Base-by-base conservation (phyloP, 805 yeast genomes). In the Diddensiella santjacobensis region DNA sequence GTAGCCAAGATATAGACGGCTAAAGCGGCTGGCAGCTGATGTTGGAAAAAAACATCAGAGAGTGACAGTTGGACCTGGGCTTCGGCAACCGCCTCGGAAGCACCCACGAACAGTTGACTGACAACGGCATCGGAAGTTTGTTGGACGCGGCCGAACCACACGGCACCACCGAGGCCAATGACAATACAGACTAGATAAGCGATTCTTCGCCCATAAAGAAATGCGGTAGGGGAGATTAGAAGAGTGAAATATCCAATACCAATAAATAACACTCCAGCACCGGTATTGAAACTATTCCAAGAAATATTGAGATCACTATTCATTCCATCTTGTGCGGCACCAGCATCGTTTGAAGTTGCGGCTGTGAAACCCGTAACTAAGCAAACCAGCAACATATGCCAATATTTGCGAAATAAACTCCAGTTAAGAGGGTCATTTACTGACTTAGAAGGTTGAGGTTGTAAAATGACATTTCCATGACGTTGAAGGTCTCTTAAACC, bases 71-170 rank as follows among this genome's bases (percentile, higher is more conserved):
- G 69, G 75, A 89, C 51, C 63, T 88, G 83, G 3, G 88, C 80
- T 63, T 86, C 95, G 23, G 84, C 86, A 62, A 87, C 83, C 11
- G 86, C 76, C 63, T 84, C 91, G 15, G 83, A 74, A 15, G 84
- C 81, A n/a, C 93, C 93, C 18, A 83, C 87, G 63, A 85, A 84
- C 39, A 84, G 65, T 64, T 84, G 91, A 0, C 87, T 81, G 87
- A 87, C 81, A 39, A 84, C 76, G 0, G 87, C 78, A 61, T 83
- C 91, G 4, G 73, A 52, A 0, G 84, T 76, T 3, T 58, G 62
- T 41, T 68, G 74, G 22, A 82, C 69, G 31, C 69, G 66, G 2
- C 83, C 89, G 64, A 81, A 84, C 91, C 93, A 84, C 4, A 79
- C 66, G 22, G 83, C 79, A 17, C 91, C 91, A 30, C 75, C 62